Conservation (phyloP, 163 green algal species). For the Prototheca cutis region DNA sequence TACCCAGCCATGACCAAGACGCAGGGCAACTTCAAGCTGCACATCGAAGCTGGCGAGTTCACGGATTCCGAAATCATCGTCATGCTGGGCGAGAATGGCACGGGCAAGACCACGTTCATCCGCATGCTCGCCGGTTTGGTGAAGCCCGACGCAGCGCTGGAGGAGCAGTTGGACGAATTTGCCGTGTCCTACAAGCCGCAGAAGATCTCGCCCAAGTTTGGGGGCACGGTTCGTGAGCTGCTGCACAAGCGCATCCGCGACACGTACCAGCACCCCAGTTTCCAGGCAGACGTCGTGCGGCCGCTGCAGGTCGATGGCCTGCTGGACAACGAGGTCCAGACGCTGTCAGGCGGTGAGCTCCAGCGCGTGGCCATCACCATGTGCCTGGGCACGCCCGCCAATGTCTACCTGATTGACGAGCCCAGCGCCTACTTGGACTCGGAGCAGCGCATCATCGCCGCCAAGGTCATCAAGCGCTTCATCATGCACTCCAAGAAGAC, state of each 20-base stretch:
- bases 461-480: slow-evolving; percentile 99
- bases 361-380: slow-evolving; percentile 92
- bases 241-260: slow-evolving; percentile 92
- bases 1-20: slow-evolving; percentile 92
- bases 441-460: slow-evolving; percentile 94
- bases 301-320: slow-evolving; percentile 78
- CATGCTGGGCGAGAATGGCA: slow-evolving; percentile 98
- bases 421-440: slow-evolving; percentile 93
- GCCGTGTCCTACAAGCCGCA: slow-evolving; percentile 98
- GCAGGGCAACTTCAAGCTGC: slow-evolving; percentile 67
- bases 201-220: slow-evolving; percentile 98
- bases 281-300: slow-evolving; percentile 83
- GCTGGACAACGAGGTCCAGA: slow-evolving; percentile 88
- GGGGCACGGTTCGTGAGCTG: slow-evolving; percentile 81
- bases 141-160: slow-evolving; percentile 43
- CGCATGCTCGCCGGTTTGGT: slow-evolving; percentile 86
- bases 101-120: slow-evolving; percentile 99
- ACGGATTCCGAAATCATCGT: slow-evolving; percentile 94
- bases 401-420: slow-evolving; percentile 99
- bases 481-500: slow-evolving; percentile 99
- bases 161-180: slow-evolving; percentile 59
- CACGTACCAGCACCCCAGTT: slow-evolving; percentile 80
- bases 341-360: slow-evolving; percentile 82
- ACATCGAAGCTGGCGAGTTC: slow-evolving; percentile 84
- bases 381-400: slow-evolving; percentile 83